Conservation (phyloP, 768 basidiomycete genomes). For the Gloeopeniophorella convolvens region DNA sequence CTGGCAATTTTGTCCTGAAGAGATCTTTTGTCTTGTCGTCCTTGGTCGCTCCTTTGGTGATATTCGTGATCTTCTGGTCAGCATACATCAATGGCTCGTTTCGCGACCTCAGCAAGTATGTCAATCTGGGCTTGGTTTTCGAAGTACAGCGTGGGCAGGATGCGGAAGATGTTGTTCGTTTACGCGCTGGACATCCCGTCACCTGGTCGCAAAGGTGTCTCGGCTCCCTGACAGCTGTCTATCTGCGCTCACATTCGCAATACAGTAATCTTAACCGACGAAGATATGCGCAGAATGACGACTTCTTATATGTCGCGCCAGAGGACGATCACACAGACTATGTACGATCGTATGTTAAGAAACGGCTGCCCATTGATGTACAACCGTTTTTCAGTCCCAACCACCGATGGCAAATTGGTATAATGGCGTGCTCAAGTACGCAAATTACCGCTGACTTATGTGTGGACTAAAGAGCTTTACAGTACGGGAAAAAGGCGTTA, state of each 20-base stretch:
- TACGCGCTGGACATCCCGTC: constrained; percentile 81
- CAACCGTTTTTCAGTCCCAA: constrained; percentile 57
- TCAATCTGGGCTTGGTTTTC: constrained; percentile 78
- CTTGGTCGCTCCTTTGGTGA: constrained; percentile 69
- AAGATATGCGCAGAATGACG: constrained; percentile 89
- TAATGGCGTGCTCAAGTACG: constrained; percentile 81
- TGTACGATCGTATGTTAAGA: constrained; percentile 42
- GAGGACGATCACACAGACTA: constrained; percentile 92
- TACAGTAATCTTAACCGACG: constrained; percentile 74
- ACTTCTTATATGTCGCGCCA: constrained; percentile 91
- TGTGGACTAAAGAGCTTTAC: background rate
- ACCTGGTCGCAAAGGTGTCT: constrained; percentile 81
- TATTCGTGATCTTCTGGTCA: constrained; percentile 71
- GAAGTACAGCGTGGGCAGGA: constrained; percentile 90
- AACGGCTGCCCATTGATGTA: background rate
- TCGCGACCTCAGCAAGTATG: constrained; percentile 68
- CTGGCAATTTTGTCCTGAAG: constrained; percentile 80
- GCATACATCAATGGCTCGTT: constrained; percentile 69
- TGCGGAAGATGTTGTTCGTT: constrained; percentile 65
- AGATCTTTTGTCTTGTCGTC: constrained; percentile 52
- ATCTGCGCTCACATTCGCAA: background rate
- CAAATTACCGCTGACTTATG: constrained; percentile 17
- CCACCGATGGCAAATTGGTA: constrained; percentile 97
- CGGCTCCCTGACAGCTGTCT: background rate
- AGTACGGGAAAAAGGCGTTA: constrained; percentile 94